Evolutionary conservation across 2,329 filamentous ascomycete genomes (phyloP).

Genomic region (Acephala macrosclerotiorum): DNA sequence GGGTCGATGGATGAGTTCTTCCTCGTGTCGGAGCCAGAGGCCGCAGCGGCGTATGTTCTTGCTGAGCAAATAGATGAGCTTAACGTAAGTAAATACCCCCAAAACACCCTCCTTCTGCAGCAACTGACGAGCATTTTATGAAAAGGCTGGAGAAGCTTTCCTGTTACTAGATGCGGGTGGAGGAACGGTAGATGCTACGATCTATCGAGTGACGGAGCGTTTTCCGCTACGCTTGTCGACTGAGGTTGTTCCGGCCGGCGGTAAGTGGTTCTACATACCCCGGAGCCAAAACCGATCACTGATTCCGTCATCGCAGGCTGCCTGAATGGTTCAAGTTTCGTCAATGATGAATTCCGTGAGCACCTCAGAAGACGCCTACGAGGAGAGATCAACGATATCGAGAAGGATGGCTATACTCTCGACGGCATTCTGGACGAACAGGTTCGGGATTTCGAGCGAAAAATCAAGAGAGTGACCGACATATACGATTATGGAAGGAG

Average conservation of each 20-base stretch:
- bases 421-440: neutral
- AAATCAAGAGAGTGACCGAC: neutral
- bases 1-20: neutral
- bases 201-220: constrained; percentile 34
- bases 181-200: constrained; percentile 40
- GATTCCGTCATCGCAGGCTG: neutral
- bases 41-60: constrained; percentile 3
- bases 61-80: neutral
- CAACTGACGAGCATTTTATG: constrained; percentile 10
- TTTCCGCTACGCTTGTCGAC: constrained; percentile 34
- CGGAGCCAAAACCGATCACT: neutral
- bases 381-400: neutral
- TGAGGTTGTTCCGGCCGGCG: constrained; percentile 33
- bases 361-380: neutral
- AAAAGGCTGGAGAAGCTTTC: constrained; percentile 32
- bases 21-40: neutral
- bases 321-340: neutral
- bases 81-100: neutral
- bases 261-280: constrained; percentile 15
- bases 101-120: neutral
- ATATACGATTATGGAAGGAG: neutral
- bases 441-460: neutral
- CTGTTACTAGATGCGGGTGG: constrained; percentile 39
- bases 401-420: neutral
- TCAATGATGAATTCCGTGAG: neutral